These are phyloP conservation scores for Amphicarpaea edgeworthii DNA, from an alignment of 306 rosid species.

Conservation along the genomic window DNA sequence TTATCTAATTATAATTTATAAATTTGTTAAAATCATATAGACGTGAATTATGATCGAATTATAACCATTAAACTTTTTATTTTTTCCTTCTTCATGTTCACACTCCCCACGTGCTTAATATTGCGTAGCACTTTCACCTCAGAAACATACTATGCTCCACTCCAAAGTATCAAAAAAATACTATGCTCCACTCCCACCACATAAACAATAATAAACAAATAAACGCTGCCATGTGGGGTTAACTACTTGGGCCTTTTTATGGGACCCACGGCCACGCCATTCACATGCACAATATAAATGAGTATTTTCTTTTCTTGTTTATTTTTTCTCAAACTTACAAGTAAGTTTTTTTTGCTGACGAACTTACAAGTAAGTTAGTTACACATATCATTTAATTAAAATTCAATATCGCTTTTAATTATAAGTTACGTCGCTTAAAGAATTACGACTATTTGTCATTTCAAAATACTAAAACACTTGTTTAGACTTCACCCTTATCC, in stretches of 20 bases:
- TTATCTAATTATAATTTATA: no score
- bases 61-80: no score
- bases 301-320: not conserved
- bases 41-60: no score
- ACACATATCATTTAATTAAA: not conserved
- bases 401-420: not conserved
- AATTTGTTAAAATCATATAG: no score
- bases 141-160: no score
- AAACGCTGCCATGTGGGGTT: not conserved
- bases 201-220: not conserved
- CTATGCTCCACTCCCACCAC: not conserved
- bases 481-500: not conserved
- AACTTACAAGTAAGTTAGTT: no score
- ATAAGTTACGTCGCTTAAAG: not conserved
- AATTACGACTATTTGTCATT: not conserved
- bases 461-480: not conserved
- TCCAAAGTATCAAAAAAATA: no score
- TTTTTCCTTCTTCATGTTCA: not conserved
- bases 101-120: constrained; percentile 33
- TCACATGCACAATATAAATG: not conserved
- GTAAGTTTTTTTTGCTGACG: no score
- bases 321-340: not conserved
- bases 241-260: not conserved
- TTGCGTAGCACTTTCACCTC: not conserved
- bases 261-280: constrained; percentile 7